Conservation (phyloP, 805 yeast species). For the Zygosaccharomyces pseudorouxii region DNA sequence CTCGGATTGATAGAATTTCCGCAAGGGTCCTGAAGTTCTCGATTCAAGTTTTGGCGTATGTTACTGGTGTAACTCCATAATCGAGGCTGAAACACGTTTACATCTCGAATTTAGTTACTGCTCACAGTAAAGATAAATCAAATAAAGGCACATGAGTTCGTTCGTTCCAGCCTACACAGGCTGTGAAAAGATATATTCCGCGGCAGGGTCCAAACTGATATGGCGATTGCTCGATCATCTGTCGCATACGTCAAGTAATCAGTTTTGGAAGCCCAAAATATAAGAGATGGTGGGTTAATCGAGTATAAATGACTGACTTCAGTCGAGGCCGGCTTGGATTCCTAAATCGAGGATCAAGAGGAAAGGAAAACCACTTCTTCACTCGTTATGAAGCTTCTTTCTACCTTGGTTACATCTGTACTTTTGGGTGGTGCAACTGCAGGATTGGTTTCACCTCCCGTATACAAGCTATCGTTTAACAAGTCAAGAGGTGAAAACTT, state of each 20-base stretch:
- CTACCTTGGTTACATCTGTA: constrained; percentile 1
- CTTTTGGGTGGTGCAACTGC: not conserved
- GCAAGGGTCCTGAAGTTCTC: not conserved
- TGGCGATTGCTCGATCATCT: not conserved
- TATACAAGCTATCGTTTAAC: constrained; percentile 19
- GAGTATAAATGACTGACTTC: not conserved
- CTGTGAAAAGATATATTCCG: not conserved
- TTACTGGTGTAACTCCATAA: not conserved
- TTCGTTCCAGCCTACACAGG: not conserved
- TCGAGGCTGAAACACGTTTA: not conserved
- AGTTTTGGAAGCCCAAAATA: not conserved
- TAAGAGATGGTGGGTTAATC: not conserved
- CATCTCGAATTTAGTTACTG: not conserved
- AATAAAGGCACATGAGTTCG: not conserved
- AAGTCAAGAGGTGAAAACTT: constrained; percentile 23
- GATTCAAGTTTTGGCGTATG: not conserved
- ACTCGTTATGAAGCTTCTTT: not conserved
- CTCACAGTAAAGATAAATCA: not conserved
- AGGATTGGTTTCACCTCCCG: not conserved
- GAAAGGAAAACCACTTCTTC: not conserved
- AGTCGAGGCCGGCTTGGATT: not conserved
- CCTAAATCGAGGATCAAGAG: not conserved
- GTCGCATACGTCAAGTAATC: too few relatives aligned
- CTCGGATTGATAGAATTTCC: not conserved
- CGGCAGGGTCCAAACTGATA: not conserved